Percentiles rank a stretch among this genome's conserved stretches.
Conservation (phyloP, 805 yeast genomes). For the Kodamaea sagamina region DNA sequence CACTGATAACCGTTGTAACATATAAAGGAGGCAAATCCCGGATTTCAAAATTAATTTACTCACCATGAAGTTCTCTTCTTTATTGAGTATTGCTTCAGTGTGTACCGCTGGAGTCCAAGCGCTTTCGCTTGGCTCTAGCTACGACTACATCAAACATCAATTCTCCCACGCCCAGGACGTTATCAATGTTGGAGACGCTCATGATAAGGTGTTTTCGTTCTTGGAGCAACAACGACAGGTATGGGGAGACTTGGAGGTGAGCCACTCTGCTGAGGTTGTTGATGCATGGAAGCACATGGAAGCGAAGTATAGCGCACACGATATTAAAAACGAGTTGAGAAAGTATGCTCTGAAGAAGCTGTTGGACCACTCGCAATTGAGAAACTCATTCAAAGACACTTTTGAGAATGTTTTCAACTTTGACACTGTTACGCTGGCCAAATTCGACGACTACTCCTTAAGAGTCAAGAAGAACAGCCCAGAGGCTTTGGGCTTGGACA, state of each 20-base stretch:
- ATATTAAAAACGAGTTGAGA: conserved; percentile 9
- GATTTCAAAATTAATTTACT: not conserved
- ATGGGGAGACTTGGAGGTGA: conserved; percentile 9
- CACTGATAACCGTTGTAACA: not conserved
- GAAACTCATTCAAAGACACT: conserved; percentile 15
- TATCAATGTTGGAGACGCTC: conserved; percentile 1
- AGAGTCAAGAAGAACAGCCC: conserved; percentile 37
- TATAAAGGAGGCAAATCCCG: conserved; percentile 1
- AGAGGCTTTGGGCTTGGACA: conserved; percentile 37
- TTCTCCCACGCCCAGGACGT: conserved; percentile 1
- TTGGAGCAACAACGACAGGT: conserved; percentile 9
- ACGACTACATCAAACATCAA: conserved; percentile 7
- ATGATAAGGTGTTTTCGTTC: conserved; percentile 6
- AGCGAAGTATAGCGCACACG: conserved; percentile 1
- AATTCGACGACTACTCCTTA: conserved; percentile 29
- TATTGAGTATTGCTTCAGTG: conserved; percentile 5
- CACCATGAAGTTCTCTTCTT: conserved; percentile 8
- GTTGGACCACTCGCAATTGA: conserved; percentile 12
- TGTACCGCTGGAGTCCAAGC: conserved; percentile 8
- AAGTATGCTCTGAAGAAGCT: conserved; percentile 8
- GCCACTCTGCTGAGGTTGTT: conserved; percentile 10
- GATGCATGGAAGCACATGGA: conserved; percentile 10
- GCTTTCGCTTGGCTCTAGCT: conserved; percentile 7
- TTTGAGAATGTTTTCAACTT: conserved; percentile 10
- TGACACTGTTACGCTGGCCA: conserved; percentile 15